A percentile compares a stretch with the other conserved stretches of the same genome.
These are phyloP conservation scores for Citrullus colocynthis DNA, from an alignment of 306 rosid species.

Conservation along the genomic window DNA sequence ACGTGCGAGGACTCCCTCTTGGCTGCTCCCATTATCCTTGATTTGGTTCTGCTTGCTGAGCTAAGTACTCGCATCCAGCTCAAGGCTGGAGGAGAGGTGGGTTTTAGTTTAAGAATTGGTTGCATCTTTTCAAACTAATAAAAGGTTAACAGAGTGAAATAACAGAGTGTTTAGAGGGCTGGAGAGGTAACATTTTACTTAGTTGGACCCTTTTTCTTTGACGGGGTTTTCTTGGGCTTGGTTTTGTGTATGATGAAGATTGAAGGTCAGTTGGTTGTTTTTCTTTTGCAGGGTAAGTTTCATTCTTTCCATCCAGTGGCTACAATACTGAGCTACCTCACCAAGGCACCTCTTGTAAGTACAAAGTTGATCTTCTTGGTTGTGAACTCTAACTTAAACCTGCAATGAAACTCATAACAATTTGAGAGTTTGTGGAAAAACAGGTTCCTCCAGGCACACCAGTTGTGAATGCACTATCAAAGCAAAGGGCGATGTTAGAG, in stretches of 20 bases:
- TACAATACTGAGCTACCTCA: constrained; percentile 81
- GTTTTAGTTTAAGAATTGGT: background rate
- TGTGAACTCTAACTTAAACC: background rate
- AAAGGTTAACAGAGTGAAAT: background rate
- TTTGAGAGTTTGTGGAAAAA: constrained; percentile 7
- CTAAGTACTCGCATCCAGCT: constrained; percentile 84
- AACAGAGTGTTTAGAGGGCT: too few species aligned
- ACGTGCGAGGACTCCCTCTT: constrained; percentile 94
- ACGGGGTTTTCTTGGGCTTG: too few species aligned
- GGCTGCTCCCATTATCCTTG: constrained; percentile 95
- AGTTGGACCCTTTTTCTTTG: too few species aligned
- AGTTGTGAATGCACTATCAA: constrained; percentile 93
- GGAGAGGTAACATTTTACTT: too few species aligned
- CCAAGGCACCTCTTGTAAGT: constrained; percentile 96
- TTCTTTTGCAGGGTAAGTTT: constrained; percentile 53
- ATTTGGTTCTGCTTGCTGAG: constrained; percentile 94
- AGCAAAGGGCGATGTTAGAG: constrained; percentile 98
- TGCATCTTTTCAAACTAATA: background rate
- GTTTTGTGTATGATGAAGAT: background rate
- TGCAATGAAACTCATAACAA: background rate
- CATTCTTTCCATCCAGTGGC: constrained; percentile 98
- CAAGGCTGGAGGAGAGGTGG: constrained; percentile 78
- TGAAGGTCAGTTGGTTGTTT: background rate
- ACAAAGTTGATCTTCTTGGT: background rate
- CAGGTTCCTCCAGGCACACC: constrained; percentile 99